These are phyloP conservation scores for Penicillium angulare DNA, from an alignment of 495 filamentous ascomycete genomes.

Conservation along the genomic window DNA sequence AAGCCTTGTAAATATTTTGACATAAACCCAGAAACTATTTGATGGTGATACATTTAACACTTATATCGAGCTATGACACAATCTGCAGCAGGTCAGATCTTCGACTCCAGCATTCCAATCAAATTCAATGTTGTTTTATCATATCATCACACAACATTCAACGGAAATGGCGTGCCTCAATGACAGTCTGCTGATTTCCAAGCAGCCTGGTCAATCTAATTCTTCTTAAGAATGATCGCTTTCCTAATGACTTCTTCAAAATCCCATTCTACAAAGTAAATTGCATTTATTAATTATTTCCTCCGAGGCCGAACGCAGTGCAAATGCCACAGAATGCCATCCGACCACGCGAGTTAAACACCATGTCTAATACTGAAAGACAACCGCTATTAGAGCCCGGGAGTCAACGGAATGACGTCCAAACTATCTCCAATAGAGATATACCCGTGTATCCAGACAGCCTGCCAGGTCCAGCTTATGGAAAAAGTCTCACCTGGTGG, in stretches of 20 bases:
- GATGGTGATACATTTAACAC: no score
- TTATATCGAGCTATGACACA: background rate
- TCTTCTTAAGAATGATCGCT: background rate
- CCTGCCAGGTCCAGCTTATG: slow-evolving; percentile 13
- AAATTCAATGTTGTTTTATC: no score
- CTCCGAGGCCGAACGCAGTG: no score
- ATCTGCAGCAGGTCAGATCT: no score
- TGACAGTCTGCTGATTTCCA: slow-evolving; percentile 1
- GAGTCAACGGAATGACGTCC: slow-evolving; percentile 2
- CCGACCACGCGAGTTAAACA: background rate
- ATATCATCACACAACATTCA: background rate
- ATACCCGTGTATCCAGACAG: slow-evolving; percentile 4
- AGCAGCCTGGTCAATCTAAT: background rate
- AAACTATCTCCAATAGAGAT: slow-evolving; percentile 2
- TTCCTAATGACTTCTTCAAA: no score
- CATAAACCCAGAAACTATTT: no score
- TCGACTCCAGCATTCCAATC: no score
- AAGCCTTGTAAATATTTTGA: no score
- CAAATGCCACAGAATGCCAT: background rate
- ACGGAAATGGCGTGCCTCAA: slow-evolving; percentile 1
- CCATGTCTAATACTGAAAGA: slow-evolving; percentile 16
- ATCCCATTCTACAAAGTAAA: no score
- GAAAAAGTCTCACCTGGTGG: slow-evolving; percentile 54
- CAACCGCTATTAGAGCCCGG: slow-evolving; percentile 27
- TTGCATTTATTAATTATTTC: no score